Conservation (phyloP, 2,329 filamentous ascomycete genomes). For the Penicillium sumatraense region DNA sequence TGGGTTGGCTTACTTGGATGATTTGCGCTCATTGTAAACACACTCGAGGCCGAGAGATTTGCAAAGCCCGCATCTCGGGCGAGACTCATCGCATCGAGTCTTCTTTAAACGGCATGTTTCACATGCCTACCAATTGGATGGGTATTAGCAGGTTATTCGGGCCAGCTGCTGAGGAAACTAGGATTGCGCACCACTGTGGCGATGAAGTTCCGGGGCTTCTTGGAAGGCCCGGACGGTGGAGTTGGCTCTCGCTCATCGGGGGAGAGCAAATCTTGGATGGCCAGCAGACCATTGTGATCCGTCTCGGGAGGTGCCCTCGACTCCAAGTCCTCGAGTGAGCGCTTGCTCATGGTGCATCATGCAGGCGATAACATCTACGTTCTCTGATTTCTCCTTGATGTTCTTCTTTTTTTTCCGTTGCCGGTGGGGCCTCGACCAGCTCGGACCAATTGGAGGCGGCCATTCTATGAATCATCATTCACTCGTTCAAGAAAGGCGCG, state of each 20-base stretch:
- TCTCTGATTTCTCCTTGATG: neutral
- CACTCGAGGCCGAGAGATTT: constrained; percentile 55
- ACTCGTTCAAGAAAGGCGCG: too few relatives aligned
- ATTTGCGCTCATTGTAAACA: constrained; percentile 58
- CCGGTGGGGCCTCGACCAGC: neutral
- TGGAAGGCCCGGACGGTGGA: constrained; percentile 27
- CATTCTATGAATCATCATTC: constrained; percentile 17
- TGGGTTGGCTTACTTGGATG: constrained; percentile 51
- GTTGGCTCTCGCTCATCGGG: constrained; percentile 35
- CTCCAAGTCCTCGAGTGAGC: constrained; percentile 39
- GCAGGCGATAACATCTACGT: constrained; percentile 9
- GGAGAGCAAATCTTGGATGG: constrained; percentile 42
- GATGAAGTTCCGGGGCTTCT: constrained; percentile 46
- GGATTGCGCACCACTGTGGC: constrained; percentile 39
- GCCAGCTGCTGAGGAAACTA: neutral
- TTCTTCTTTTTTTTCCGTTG: constrained; percentile 12
- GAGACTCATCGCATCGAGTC: constrained; percentile 60
- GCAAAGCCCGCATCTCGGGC: constrained; percentile 58
- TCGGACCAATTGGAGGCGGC: constrained; percentile 14
- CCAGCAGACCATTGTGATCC: constrained; percentile 32
- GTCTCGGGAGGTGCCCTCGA: constrained; percentile 31
- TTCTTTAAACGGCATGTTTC: constrained; percentile 59
- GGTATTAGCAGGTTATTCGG: neutral
- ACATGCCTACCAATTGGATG: constrained; percentile 49
- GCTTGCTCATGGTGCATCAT: constrained; percentile 46